phyloP scores from a whole-genome alignment of 2,329 filamentous ascomycete genomes.

The Aspergillus fumigatus region DNA sequence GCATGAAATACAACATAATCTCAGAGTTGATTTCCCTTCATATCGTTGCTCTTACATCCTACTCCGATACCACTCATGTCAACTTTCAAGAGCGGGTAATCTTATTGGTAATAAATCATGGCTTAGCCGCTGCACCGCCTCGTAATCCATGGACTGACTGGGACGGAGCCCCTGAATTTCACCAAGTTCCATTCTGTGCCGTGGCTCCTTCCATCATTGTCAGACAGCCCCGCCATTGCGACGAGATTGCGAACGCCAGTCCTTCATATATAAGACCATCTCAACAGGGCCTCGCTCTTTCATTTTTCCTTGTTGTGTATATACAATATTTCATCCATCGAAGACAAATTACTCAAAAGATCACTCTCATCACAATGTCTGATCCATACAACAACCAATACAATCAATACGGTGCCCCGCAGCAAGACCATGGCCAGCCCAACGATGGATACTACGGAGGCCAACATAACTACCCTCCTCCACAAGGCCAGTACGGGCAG shows the following conservation, averaged over 20 bases:
- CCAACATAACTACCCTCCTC: conserved; percentile 18
- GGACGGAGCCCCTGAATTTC: not conserved
- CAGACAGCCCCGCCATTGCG: not conserved
- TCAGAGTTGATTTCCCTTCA: too few relatives aligned
- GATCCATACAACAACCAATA: conserved; percentile 15
- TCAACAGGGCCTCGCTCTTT: not conserved
- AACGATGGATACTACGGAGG: conserved; percentile 15
- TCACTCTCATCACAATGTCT: conserved; percentile 4
- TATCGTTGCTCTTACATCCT: too few relatives aligned
- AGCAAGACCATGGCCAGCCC: conserved; percentile 5
- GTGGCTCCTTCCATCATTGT: not conserved
- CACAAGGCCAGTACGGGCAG: conserved; percentile 17
- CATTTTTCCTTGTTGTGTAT: not conserved
- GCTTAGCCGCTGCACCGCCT: not conserved
- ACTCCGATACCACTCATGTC: too few relatives aligned
- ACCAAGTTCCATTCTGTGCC: not conserved
- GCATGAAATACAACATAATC: not conserved
- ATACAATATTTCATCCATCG: not conserved
- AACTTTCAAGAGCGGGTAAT: too few relatives aligned
- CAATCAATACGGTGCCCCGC: conserved; percentile 19
- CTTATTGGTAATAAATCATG: not conserved
- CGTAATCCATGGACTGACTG: not conserved
- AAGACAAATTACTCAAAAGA: not conserved
- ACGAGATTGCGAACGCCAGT: not conserved
- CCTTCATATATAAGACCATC: not conserved